Percentiles rank a stretch among this genome's conserved stretches.
These are phyloP conservation scores for Plasmopara halstedii DNA, from an alignment of 352 stramenopile genomes.

Conservation along the genomic window DNA sequence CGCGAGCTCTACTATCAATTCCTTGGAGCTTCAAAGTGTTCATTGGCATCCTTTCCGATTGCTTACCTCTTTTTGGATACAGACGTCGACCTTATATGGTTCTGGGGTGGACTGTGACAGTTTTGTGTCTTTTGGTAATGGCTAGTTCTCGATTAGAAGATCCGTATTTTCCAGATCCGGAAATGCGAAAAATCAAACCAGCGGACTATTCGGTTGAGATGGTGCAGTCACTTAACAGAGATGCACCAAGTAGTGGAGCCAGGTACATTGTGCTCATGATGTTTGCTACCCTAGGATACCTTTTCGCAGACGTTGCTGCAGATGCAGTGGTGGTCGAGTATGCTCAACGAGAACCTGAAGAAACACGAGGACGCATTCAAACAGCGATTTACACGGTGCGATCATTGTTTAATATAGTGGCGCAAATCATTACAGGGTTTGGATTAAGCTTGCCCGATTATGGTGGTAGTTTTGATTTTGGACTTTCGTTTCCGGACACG, in stretches of 20 bases:
- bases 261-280: slow-evolving; percentile 50
- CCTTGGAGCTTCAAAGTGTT: slow-evolving; percentile 57
- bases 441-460: slow-evolving; percentile 36
- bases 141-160: slow-evolving; percentile 19
- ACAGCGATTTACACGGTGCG: slow-evolving; percentile 44
- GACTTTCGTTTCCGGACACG: slow-evolving; percentile 27
- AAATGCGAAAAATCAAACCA: slow-evolving; percentile 26
- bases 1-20: slow-evolving; percentile 32
- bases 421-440: slow-evolving; percentile 30
- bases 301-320: slow-evolving; percentile 44
- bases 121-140: slow-evolving; percentile 32
- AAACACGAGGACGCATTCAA: slow-evolving; percentile 42
- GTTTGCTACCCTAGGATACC: slow-evolving; percentile 40
- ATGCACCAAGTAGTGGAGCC: slow-evolving; percentile 26
- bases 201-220: slow-evolving; percentile 23
- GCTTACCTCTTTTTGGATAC: slow-evolving; percentile 40
- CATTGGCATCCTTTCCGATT: slow-evolving; percentile 42
- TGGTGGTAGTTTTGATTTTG: slow-evolving; percentile 38
- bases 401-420: slow-evolving; percentile 34
- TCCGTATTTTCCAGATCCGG: slow-evolving; percentile 33
- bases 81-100: slow-evolving; percentile 48
- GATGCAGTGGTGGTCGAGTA: slow-evolving; percentile 51
- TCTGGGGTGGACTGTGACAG: slow-evolving; percentile 34
- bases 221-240: slow-evolving; percentile 26
- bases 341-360: slow-evolving; percentile 44